Percentiles rank a stretch among this genome's conserved stretches.
Conservation (phyloP, 768 basidiomycete species). For the Mycena galopus region DNA sequence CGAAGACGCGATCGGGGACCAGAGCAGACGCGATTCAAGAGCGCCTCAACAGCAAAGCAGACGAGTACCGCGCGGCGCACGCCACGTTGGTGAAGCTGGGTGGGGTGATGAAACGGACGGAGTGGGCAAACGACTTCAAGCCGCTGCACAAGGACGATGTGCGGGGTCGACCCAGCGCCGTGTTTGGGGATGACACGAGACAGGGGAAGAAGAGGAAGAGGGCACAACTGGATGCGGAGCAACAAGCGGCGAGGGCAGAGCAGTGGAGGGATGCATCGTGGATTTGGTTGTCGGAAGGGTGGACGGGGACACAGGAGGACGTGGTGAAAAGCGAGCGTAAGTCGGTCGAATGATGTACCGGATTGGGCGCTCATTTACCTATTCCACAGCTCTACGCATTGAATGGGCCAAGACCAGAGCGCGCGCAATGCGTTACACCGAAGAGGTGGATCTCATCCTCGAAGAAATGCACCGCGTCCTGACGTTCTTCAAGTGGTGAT, state of each 20-base stretch:
- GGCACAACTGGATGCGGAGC: no score
- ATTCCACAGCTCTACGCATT: constrained; percentile 17
- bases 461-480: constrained; percentile 41
- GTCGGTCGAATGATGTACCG: no score
- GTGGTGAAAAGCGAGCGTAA: no score
- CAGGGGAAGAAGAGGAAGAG: background rate
- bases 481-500: constrained; percentile 31
- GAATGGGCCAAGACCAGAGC: constrained; percentile 36
- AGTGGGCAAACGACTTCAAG: constrained; percentile 33
- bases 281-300: no score
- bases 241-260: constrained; percentile 3
- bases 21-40: constrained; percentile 32
- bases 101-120: background rate
- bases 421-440: constrained; percentile 24
- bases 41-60: constrained; percentile 25
- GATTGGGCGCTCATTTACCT: no score
- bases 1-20: no score
- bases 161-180: constrained; percentile 25
- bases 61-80: constrained; percentile 37
- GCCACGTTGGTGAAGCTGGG: constrained; percentile 30
- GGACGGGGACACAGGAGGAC: no score
- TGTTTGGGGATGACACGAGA: background rate
- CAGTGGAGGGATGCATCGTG: no score
- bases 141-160: constrained; percentile 31
- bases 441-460: background rate